Evolutionary conservation across 2,329 filamentous ascomycete genomes (phyloP).

Genomic region (Colletotrichum filicis): DNA sequence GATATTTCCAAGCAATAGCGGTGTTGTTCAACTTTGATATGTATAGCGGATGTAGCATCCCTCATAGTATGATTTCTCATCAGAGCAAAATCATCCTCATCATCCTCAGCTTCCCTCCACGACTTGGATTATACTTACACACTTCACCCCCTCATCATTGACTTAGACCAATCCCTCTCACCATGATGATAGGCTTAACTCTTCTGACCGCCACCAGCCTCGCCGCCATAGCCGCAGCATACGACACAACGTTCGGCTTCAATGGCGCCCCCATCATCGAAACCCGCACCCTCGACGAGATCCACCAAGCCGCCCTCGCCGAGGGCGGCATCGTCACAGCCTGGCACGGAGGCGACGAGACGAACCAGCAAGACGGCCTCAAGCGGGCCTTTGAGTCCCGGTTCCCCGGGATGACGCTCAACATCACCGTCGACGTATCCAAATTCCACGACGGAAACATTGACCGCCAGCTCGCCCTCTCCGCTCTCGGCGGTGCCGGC

Average conservation of each 20-base stretch:
- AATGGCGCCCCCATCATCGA: constrained; percentile 45
- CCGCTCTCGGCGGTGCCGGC: constrained; percentile 33
- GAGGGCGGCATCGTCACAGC: constrained; percentile 58
- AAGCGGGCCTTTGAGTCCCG: constrained; percentile 55
- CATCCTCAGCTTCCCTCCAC: not conserved
- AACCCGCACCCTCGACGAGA: constrained; percentile 59
- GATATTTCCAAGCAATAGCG: not conserved
- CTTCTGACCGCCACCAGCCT: not conserved
- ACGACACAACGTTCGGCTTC: constrained; percentile 20
- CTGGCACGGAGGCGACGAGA: constrained; percentile 61
- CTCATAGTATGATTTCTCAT: not conserved
- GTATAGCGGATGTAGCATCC: not conserved
- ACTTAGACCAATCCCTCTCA: too few species aligned
- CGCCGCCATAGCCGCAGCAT: not conserved
- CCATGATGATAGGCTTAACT: not conserved
- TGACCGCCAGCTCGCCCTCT: constrained; percentile 54
- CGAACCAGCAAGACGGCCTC: constrained; percentile 48
- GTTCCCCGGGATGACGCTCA: constrained; percentile 62
- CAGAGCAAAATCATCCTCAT: not conserved
- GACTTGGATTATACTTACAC: not conserved
- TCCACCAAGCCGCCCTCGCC: constrained; percentile 59
- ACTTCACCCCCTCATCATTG: not conserved
- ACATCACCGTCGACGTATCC: constrained; percentile 64
- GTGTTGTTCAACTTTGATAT: not conserved
- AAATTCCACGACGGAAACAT: constrained; percentile 64